phyloP scores from a whole-genome alignment of 2,329 filamentous ascomycete genomes.

The Gnomoniopsis sp. region DNA sequence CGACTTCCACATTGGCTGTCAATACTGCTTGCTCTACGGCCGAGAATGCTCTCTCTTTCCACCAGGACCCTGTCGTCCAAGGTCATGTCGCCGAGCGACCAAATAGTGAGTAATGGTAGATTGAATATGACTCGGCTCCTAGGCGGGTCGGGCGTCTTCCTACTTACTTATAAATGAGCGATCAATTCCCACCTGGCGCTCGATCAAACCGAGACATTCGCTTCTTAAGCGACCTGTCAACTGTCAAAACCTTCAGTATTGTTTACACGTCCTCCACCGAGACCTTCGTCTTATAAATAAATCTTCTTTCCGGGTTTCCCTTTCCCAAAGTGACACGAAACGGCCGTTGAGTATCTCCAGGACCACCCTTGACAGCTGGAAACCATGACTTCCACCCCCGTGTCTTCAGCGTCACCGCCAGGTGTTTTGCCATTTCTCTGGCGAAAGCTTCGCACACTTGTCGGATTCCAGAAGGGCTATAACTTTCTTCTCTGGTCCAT shows the following conservation, averaged over 20 bases:
- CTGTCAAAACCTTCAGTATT: neutral
- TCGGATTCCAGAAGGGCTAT: slow-evolving; percentile 56
- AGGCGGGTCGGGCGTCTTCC: neutral
- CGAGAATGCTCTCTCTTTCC: slow-evolving; percentile 9
- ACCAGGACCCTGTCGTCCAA: neutral
- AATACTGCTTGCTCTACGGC: slow-evolving; percentile 7
- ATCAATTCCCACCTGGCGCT: slow-evolving; percentile 15
- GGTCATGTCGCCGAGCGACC: neutral
- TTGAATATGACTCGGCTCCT: slow-evolving; percentile 15
- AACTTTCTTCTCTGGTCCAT: slow-evolving; percentile 54
- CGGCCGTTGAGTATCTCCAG: neutral
- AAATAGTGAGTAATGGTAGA: neutral
- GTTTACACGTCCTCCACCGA: neutral
- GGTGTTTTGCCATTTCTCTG: neutral
- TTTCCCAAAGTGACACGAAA: slow-evolving; percentile 6
- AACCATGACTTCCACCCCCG: neutral
- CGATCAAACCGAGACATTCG: slow-evolving; percentile 20
- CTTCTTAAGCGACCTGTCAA: slow-evolving; percentile 17
- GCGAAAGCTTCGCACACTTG: slow-evolving; percentile 37
- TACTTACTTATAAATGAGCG: slow-evolving; percentile 13
- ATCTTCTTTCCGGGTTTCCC: neutral
- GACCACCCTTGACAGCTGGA: neutral
- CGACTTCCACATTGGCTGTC: slow-evolving; percentile 1
- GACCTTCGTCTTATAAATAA: neutral
- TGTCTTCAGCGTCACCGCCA: neutral